phyloP scores from a whole-genome alignment of 2,329 filamentous ascomycete genomes.

The Colletotrichum godetiae region DNA sequence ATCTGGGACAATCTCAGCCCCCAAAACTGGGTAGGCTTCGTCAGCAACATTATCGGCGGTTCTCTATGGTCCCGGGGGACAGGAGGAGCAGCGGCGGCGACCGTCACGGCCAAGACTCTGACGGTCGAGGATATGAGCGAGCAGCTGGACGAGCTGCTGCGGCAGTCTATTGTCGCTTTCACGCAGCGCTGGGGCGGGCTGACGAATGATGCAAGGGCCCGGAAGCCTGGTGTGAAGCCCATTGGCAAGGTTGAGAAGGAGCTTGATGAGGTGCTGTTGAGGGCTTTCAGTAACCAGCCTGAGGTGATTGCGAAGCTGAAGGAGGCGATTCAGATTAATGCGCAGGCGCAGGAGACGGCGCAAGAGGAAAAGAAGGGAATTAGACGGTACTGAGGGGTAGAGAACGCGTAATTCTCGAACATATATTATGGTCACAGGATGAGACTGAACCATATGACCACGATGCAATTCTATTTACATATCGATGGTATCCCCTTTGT shows the following conservation, averaged over 20 bases:
- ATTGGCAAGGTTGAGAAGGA: slow-evolving; percentile 66
- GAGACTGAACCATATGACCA: too few species aligned
- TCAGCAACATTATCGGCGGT: slow-evolving; percentile 67
- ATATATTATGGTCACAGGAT: too few species aligned
- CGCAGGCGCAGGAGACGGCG: slow-evolving; percentile 61
- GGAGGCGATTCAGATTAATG: slow-evolving; percentile 69
- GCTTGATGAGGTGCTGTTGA: slow-evolving; percentile 65
- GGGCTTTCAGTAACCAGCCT: slow-evolving; percentile 68
- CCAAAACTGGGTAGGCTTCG: slow-evolving; percentile 68
- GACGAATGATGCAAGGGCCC: slow-evolving; percentile 59
- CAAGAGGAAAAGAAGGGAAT: slow-evolving; percentile 47
- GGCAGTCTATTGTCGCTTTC: slow-evolving; percentile 72
- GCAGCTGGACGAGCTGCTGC: slow-evolving; percentile 71
- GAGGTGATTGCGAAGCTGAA: slow-evolving; percentile 70
- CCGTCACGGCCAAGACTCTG: slow-evolving; percentile 41
- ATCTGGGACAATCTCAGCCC: slow-evolving; percentile 74
- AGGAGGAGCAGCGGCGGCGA: slow-evolving; percentile 36
- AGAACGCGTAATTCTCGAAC: too few species aligned
- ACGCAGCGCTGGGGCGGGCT: slow-evolving; percentile 69
- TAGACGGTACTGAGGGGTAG: slow-evolving; percentile 29
- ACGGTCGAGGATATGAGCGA: slow-evolving; percentile 71
- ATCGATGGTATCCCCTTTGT: too few species aligned
- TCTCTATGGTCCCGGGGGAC: slow-evolving; percentile 57
- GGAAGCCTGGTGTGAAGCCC: slow-evolving; percentile 61
- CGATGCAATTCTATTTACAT: too few species aligned